Evolutionary conservation across 805 yeast species (phyloP), one percentile per base, ranked within the genome.

Genomic region (Wickerhamiella kurtzmanii): DNA sequence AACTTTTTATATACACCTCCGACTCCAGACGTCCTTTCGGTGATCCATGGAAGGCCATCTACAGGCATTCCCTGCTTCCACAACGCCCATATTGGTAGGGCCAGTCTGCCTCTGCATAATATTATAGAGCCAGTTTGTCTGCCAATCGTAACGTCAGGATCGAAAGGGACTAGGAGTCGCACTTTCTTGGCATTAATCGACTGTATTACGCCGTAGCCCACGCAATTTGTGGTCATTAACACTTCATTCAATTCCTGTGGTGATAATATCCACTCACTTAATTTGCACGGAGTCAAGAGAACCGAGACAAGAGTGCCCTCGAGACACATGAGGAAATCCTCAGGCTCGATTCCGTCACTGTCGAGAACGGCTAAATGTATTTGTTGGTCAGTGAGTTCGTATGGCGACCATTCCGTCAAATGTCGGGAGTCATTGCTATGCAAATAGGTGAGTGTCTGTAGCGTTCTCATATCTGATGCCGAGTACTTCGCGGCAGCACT

Each of bases 201-300:
- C 57, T 86, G 95, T 0, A 85, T 68, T 43, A 84, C 65, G 1
- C 74, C 77, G 32, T 81, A 61, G 0, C 83, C 80, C 17, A 69
- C 53, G 50, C 73, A 77, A 2, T 54, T 47, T 13, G 60, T 22
- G 1, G 48, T 47, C 9, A 48, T 45, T n/a, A 53, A 48, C 11
- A 55, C 13, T 4, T 41, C 35, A 36, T 43, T 37, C 1, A 50
- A 38, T 0, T 40, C 46, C 1, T 15, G 41, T 8, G 49, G 50
- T 11, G 37, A 8, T 17, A 49, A 5, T 1, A 50, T 6, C 16
- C 43, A 43, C 9, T 37, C 46, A 3, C 36, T 40, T 2, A 32
- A 13, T 13, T 19, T 25, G 1, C 22, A 25, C 6, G 38, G 37
- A 1, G 44, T 3, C 3, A 44, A 28, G 19, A 44, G 44, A 2